Evolutionary conservation across 106 monocot species (phyloP).

Genomic region (Dioscorea alata): DNA sequence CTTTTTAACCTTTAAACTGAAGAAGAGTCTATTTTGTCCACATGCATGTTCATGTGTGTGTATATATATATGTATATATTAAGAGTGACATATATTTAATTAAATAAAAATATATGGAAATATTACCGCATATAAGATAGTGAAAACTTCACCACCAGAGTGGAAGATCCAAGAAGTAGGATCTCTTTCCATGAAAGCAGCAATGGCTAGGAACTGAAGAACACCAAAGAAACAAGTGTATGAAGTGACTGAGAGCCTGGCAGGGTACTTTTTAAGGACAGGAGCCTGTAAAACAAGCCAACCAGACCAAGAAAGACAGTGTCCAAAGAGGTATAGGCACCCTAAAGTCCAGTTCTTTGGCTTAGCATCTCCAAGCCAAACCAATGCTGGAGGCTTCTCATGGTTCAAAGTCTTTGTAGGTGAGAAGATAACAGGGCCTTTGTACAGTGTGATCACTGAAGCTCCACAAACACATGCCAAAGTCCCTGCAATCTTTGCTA

Average conservation of each 20-base stretch:
- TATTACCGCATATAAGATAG: slow-evolving; percentile 86
- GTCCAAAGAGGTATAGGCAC: slow-evolving; percentile 76
- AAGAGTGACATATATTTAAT: too few relatives aligned
- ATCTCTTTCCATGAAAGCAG: slow-evolving; percentile 81
- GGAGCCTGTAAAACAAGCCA: slow-evolving; percentile 95
- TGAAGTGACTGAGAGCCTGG: slow-evolving; percentile 88
- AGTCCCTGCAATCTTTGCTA: slow-evolving; percentile 72
- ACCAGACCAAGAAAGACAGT: slow-evolving; percentile 95
- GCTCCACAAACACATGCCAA: slow-evolving; percentile 80
- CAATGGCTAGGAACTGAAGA: slow-evolving; percentile 83
- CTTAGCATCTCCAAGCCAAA: slow-evolving; percentile 18
- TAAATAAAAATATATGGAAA: neutral
- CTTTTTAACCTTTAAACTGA: too few relatives aligned
- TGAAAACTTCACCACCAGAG: slow-evolving; percentile 72
- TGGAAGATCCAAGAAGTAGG: slow-evolving; percentile 65
- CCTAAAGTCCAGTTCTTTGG: slow-evolving; percentile 89
- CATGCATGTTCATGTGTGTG: too few relatives aligned
- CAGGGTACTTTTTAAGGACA: slow-evolving; percentile 91
- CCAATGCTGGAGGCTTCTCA: neutral
- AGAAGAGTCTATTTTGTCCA: too few relatives aligned
- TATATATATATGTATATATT: too few relatives aligned
- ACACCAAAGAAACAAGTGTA: slow-evolving; percentile 99
- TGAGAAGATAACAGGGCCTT: slow-evolving; percentile 68
- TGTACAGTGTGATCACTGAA: slow-evolving; percentile 84
- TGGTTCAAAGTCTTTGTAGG: slow-evolving; percentile 21